Percentiles rank a stretch among this genome's conserved stretches.
Evolutionary conservation across 2,329 filamentous ascomycete species (phyloP).

Genomic region (Aspergillus sergii): DNA sequence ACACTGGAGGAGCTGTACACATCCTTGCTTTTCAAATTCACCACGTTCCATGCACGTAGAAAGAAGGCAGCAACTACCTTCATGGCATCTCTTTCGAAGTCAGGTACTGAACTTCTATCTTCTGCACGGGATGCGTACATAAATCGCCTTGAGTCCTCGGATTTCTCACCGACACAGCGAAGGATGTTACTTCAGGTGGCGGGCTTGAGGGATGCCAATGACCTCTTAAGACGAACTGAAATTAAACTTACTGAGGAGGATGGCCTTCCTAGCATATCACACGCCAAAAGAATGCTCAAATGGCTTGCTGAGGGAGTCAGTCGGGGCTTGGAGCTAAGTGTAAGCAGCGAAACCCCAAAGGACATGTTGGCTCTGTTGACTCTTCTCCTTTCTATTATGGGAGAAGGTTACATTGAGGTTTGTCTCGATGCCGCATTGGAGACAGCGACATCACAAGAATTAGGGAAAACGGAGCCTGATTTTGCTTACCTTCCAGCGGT

Average conservation of each 20-base stretch:
- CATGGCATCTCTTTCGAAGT: constrained; percentile 87
- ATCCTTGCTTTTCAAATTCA: constrained; percentile 93
- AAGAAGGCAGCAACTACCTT: constrained; percentile 91
- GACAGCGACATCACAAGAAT: constrained; percentile 74
- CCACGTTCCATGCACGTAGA: constrained; percentile 77
- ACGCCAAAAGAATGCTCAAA: constrained; percentile 95
- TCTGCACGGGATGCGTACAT: constrained; percentile 91
- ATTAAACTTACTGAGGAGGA: constrained; percentile 91
- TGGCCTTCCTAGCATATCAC: constrained; percentile 77
- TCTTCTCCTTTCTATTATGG: constrained; percentile 83
- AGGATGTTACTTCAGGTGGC: constrained; percentile 88
- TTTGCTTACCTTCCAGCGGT: constrained; percentile 79
- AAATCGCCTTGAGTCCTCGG: constrained; percentile 82
- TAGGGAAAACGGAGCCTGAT: constrained; percentile 81
- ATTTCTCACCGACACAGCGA: constrained; percentile 85
- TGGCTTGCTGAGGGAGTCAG: constrained; percentile 97
- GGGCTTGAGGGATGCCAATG: constrained; percentile 70
- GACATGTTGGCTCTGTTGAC: constrained; percentile 85
- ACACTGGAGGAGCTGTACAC: constrained; percentile 81
- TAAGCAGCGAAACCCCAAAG: constrained; percentile 85
- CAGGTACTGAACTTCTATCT: constrained; percentile 83
- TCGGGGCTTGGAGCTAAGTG: constrained; percentile 85
- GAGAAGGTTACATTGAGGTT: constrained; percentile 74
- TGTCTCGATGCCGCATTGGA: constrained; percentile 72
- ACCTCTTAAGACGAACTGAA: constrained; percentile 72